Base-by-base conservation (phyloP, 2,329 filamentous ascomycete genomes). In the Sphaerulina musiva region DNA sequence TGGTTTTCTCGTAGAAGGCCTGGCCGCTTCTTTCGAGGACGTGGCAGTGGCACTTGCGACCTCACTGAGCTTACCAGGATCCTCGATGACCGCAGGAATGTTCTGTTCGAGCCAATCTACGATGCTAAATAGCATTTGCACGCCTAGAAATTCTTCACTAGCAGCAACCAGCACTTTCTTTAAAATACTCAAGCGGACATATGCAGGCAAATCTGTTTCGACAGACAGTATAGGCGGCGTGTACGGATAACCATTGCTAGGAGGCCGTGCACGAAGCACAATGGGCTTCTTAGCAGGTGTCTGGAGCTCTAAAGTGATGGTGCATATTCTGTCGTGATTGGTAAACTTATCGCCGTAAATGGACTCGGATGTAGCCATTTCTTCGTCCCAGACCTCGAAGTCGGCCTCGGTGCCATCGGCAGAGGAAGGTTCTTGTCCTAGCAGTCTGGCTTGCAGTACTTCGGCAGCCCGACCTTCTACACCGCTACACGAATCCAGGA, bases 51-150 rank as follows among this genome's bases (percentile, higher is more conserved):
- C 89, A 10, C 87, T 82, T 0, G 91, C 87, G 39, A 97, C 89
- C 52, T 95, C 90, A 39, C 86, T 80, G 39, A 98, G 77, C 59
- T 81, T 86, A 1, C 92, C 93, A 0, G 93, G 93, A 54, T 86
- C 82, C 57, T 91, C 84, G 51, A 96, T 85, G 53, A 97, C 88
- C n/a, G 73, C 73, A 54, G 89, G 85, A 58, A 95, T 83, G 61
- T 90, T 85, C 59, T 87, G 82, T 68, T 97, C 91, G 3, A 97
- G 74, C 91, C 92, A 97, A 71, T 95, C 91, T 49, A 92, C 80
- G 10, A 95, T 78, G 60, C 88, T 88, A 71, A 91, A 97, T 10
- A 96, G 81, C 86, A 95, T 95, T 39, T 89, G 87, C 66, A 95
- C 89, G 23, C 89, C 92, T 11, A 85, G 73, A 31, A 95, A 78